Base-by-base conservation (phyloP, 345 rosid genomes). In the Orychophragmus violaceus region DNA sequence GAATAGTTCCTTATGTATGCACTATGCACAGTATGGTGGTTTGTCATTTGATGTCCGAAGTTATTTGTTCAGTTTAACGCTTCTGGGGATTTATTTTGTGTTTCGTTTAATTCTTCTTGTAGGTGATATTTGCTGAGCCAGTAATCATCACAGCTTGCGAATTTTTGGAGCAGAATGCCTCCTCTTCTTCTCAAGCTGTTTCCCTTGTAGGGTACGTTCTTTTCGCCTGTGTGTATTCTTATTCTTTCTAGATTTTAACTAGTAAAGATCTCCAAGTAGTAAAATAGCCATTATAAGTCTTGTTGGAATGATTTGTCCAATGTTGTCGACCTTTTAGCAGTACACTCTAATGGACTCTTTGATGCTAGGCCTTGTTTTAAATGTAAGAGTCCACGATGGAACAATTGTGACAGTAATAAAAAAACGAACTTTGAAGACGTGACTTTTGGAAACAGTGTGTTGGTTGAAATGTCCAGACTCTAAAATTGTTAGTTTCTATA, bases 51-150 rank as follows among this genome's bases (percentile, higher is more conserved):
- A 23, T 44, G 61, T 41, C 46, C 32, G 4, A 62, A 37, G 39
- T 28, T 70, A 11, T 19, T 52, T 62, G 17, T 33, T 71, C 9
- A 21, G 21, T 10, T 48, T 58, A 37, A 30, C 5, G 24, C n/a
- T 66, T 49, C 6, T 17, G 37, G 18, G 19, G 29, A 44, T 62
- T 71, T 33, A 33, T 55, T 17, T 17, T 32, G 29, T 50, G 56
- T 17, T 66, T 36, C 13, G 6, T 23, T 51, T 44, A 1, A 62
- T 10, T 29, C 30, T 10, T 29, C 30, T 77, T 25, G 2, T 70
- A 94, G 99, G 99, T 94, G 27, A 59, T 88, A 78, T 94, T 94
- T 83, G 82, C 85, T n/a, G 99, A 94, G 76, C 95, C 97, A 45
- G 82, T 94, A 23, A 86, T 90, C 54, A 83, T 94, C 66, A 84